Conservation (phyloP, 108 stramenopile genomes). For the Nannochloropsis oceanica region DNA sequence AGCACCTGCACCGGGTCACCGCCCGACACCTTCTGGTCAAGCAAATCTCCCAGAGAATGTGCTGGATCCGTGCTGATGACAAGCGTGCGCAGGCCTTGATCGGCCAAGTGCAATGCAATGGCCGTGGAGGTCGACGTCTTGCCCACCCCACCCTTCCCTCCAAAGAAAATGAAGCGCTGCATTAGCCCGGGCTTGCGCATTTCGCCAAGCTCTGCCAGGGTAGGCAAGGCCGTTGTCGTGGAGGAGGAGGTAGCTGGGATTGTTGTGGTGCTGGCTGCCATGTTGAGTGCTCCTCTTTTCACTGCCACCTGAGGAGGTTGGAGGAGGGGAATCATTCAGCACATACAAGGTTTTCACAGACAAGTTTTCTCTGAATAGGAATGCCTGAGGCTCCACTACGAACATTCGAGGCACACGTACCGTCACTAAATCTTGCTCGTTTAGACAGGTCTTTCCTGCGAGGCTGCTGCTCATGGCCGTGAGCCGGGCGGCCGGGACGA, state of each 20-base stretch:
- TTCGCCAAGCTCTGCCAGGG: neutral
- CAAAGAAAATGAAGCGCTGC: constrained; percentile 36
- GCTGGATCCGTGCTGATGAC: constrained; percentile 43
- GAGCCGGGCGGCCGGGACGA: too few relatives aligned
- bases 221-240: neutral
- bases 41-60: constrained; percentile 40
- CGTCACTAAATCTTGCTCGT: too few relatives aligned
- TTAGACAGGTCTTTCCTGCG: too few relatives aligned
- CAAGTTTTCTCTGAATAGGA: too few relatives aligned
- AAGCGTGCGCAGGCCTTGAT: constrained; percentile 27
- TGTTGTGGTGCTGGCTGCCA: neutral
- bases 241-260: neutral
- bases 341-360: too few relatives aligned
- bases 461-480: too few relatives aligned
- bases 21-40: constrained; percentile 18
- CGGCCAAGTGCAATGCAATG: constrained; percentile 26
- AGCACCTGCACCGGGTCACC: constrained; percentile 14
- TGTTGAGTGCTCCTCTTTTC: neutral
- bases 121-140: constrained; percentile 37
- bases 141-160: constrained; percentile 43
- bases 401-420: too few relatives aligned
- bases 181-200: neutral
- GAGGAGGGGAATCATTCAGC: neutral
- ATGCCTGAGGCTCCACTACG: too few relatives aligned
- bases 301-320: neutral